Evolutionary conservation across 495 filamentous ascomycete species (phyloP), one percentile per base, ranked within the genome.

Genomic region (Corynascus novoguineensis): DNA sequence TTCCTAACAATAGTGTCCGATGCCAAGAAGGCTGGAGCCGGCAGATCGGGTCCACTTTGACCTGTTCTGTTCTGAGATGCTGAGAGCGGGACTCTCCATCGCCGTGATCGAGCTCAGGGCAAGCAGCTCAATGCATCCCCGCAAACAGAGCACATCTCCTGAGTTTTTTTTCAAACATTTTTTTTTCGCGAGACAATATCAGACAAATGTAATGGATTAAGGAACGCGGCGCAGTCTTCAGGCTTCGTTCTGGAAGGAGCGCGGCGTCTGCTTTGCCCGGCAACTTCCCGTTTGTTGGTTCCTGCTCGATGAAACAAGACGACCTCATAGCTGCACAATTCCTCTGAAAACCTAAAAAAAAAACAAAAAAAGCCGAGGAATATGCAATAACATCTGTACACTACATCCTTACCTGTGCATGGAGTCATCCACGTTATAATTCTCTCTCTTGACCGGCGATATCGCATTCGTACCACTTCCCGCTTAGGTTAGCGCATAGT

Each of bases 11-110:
- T 27, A 31, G 48, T 22, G 10, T 40, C 46, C 25, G 38, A 46
- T 55, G 58, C 58, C 58, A 60, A 60, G 58, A 28, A 8, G 2
- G 38, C 57, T 37, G 37, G 40, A 32, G 38, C 51, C 52, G 57
- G 52, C 35, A 55, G 58, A 55, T 55, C 51, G 37, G 49, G 34
- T 28, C 57, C 50, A 50, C 32, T 44, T 48, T n/a, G 15, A 41
- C 10, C n/a, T 41, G 37, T 17, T 17, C 37, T 17, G 5, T n/a
- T n/a, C n/a, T n/a, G n/a, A n/a, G 7, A 41, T 17, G 17, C 37
- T 17, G 5, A 17, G 37, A 31, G 37, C 37, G 10, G 14, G 37
- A 15, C n/a, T n/a, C n/a, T n/a, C n/a, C n/a, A n/a, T n/a, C n/a
- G n/a, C n/a, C n/a, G n/a, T n/a, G n/a, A n/a, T n/a, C n/a, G n/a